These are phyloP conservation scores for Coemansia sp. DNA, from an alignment of 192 early-diverging fungal species.

Conservation along the genomic window DNA sequence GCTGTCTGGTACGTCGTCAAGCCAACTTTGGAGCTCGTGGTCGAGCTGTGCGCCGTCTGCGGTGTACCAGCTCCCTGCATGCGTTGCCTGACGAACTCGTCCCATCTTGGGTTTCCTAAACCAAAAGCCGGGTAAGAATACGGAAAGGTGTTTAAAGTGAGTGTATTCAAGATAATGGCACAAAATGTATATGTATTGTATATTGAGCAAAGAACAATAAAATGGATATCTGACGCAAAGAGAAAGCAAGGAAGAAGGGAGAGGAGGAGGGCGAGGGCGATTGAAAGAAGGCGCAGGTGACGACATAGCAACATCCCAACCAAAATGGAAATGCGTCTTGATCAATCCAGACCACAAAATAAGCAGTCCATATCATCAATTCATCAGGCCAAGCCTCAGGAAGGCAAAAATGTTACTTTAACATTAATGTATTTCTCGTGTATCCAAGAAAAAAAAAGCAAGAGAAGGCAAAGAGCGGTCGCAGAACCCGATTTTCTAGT, in stretches of 20 bases:
- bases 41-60: conserved; percentile 41
- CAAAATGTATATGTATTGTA: neutral
- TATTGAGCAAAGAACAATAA: neutral
- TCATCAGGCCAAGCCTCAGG: too few relatives aligned
- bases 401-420: neutral
- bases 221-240: neutral
- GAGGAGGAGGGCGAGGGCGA: neutral
- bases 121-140: too few relatives aligned
- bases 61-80: conserved; percentile 74
- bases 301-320: neutral
- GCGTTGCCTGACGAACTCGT: conserved; percentile 50
- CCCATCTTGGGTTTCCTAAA: conserved; percentile 14
- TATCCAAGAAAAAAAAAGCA: neutral
- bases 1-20: conserved; percentile 22
- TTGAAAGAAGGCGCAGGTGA: neutral
- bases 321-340: too few relatives aligned
- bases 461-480: neutral
- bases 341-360: too few relatives aligned
- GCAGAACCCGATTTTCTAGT: conserved; percentile 21
- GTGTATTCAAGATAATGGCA: too few relatives aligned
- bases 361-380: too few relatives aligned
- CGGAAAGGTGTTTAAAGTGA: too few relatives aligned
- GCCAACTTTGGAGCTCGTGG: conserved; percentile 39
- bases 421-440: neutral
- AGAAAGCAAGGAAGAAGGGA: neutral